phyloP scores from a whole-genome alignment of 2,329 filamentous ascomycete genomes.

The Emmonsiellopsis sp. region DNA sequence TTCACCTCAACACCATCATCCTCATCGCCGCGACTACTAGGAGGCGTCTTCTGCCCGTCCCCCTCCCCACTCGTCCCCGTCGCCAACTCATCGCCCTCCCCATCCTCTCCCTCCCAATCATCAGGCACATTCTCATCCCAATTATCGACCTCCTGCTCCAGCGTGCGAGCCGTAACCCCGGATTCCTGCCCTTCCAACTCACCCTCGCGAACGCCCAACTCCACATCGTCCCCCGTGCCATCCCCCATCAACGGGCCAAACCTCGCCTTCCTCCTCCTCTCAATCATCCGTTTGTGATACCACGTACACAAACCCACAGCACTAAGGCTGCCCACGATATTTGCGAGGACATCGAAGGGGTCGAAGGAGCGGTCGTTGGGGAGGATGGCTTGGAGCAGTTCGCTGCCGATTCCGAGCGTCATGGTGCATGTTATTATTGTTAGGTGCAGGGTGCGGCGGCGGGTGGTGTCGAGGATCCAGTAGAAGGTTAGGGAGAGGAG shows the following conservation, averaged over 20 bases:
- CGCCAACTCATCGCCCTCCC: conserved; percentile 17
- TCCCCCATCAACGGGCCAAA: conserved; percentile 55
- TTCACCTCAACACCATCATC: conserved; percentile 13
- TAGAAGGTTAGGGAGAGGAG: conserved; percentile 77
- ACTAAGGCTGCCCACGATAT: conserved; percentile 65
- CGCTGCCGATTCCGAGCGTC: conserved; percentile 44
- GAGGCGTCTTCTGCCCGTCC: conserved; percentile 16
- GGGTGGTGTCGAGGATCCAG: conserved; percentile 89
- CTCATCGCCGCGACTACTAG: conserved; percentile 14
- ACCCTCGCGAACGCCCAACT: conserved; percentile 6
- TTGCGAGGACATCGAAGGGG: conserved; percentile 76
- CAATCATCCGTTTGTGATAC: conserved; percentile 95
- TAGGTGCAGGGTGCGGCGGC: conserved; percentile 73
- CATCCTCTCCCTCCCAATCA: conserved; percentile 54
- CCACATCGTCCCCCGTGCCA: conserved; percentile 28
- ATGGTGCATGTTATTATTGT: conserved; percentile 73
- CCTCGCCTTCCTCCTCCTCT: conserved; percentile 66
- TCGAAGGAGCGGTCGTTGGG: conserved; percentile 67
- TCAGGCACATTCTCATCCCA: conserved; percentile 81
- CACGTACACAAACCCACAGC: conserved; percentile 69
- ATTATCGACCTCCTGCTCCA: conserved; percentile 81
- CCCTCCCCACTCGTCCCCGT: conserved; percentile 1
- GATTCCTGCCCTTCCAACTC: conserved; percentile 49
- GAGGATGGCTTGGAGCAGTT: conserved; percentile 52
- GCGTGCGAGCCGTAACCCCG: conserved; percentile 43